phyloP scores from a whole-genome alignment of 208 protist species.

The Zelonia costaricensis region DNA sequence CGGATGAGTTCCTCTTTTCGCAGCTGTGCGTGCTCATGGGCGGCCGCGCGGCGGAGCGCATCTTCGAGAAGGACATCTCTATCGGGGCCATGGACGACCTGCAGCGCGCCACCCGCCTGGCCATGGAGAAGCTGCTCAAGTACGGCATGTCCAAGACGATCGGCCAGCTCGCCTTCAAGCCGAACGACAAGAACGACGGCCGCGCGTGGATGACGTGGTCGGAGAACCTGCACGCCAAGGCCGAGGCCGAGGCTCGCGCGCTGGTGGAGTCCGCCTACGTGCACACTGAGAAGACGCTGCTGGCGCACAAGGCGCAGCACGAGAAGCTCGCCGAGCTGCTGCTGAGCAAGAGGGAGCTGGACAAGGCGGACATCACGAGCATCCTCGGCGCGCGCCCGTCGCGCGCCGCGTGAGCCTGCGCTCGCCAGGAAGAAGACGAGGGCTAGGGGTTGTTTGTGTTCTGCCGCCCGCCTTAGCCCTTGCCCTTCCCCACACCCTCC shows the following conservation, averaged over 20 bases:
- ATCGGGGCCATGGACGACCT: slow-evolving; percentile 93
- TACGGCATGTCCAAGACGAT: slow-evolving; percentile 90
- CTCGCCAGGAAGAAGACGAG: slow-evolving; percentile 9
- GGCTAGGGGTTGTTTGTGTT: too few species aligned
- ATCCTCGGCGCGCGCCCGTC: slow-evolving; percentile 74
- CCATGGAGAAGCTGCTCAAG: slow-evolving; percentile 88
- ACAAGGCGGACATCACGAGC: slow-evolving; percentile 71
- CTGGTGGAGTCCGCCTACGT: slow-evolving; percentile 72
- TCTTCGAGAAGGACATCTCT: slow-evolving; percentile 87
- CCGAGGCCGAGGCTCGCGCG: slow-evolving; percentile 80
- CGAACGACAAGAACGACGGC: slow-evolving; percentile 87
- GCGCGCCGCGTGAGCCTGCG: not conserved
- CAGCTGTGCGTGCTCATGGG: slow-evolving; percentile 92
- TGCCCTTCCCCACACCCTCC: too few species aligned
- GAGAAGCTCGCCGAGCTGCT: slow-evolving; percentile 71
- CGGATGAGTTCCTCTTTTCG: slow-evolving; percentile 87
- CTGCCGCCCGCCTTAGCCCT: too few species aligned
- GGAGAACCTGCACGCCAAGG: slow-evolving; percentile 86
- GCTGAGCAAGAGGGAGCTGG: slow-evolving; percentile 88
- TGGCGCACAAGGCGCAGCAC: slow-evolving; percentile 73
- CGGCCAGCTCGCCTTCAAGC: slow-evolving; percentile 88
- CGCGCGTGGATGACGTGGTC: slow-evolving; percentile 90
- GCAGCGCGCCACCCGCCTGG: slow-evolving; percentile 84
- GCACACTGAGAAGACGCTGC: slow-evolving; percentile 69
- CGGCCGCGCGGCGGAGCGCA: slow-evolving; percentile 85